phyloP scores from a whole-genome alignment of 768 basidiomycete genomes.

The Termitomyces sp. region DNA sequence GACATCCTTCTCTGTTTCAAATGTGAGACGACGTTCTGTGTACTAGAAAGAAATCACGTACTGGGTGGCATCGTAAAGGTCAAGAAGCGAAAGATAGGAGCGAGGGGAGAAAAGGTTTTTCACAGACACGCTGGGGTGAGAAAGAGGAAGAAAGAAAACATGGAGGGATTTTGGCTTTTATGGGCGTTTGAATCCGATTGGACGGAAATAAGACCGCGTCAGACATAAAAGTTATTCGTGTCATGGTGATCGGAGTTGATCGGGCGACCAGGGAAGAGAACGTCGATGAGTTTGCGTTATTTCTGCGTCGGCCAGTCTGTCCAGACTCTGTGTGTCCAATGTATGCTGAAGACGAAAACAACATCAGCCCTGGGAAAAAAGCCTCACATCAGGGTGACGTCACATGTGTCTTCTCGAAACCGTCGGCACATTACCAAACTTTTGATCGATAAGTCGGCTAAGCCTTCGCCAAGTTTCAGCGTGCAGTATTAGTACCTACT shows the following conservation, averaged over 20 bases:
- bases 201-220: not conserved
- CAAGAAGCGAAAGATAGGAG: not conserved
- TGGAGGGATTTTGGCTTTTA: not conserved
- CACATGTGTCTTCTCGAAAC: not conserved
- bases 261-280: not conserved
- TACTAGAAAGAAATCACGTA: not conserved
- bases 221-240: not conserved
- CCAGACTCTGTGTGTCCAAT: not conserved
- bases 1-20: slow-evolving; percentile 4
- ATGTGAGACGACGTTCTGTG: not conserved
- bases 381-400: not conserved
- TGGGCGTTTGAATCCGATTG: not conserved
- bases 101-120: not conserved
- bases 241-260: not conserved
- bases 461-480: too few species aligned
- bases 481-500: too few species aligned
- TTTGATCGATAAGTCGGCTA: too few species aligned
- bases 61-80: not conserved
- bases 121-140: not conserved
- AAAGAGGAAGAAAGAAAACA: not conserved
- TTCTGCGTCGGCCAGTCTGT: not conserved
- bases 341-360: not conserved
- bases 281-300: not conserved
- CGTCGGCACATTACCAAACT: not conserved
- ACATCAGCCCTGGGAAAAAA: not conserved